Conservation (phyloP, 1,284 basidiomycete genomes). For the Peniophora sp. region DNA sequence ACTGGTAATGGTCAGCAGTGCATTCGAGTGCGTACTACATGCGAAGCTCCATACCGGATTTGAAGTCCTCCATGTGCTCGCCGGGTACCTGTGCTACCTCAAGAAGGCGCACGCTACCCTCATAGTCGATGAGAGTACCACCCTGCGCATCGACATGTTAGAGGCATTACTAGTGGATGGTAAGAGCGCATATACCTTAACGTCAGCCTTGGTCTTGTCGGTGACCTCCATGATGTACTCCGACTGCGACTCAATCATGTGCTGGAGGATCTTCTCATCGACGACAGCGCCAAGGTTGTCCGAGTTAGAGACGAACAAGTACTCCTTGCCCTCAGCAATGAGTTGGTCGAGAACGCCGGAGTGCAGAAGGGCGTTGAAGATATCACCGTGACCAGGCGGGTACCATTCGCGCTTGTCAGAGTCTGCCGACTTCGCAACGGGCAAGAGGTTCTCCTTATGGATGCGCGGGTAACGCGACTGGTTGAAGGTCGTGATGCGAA, state of each 20-base stretch:
- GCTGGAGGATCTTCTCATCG: conserved; percentile 75
- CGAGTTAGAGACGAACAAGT: conserved; percentile 96
- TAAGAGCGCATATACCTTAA: conserved; percentile 50
- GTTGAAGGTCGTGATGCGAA: conserved; percentile 90
- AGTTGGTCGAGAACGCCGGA: conserved; percentile 92
- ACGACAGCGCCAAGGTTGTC: conserved; percentile 95
- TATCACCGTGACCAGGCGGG: conserved; percentile 93
- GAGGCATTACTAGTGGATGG: not conserved
- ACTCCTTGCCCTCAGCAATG: conserved; percentile 89
- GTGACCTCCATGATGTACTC: conserved; percentile 99
- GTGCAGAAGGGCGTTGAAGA: conserved; percentile 86
- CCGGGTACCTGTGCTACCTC: conserved; percentile 96
- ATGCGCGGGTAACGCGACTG: conserved; percentile 95
- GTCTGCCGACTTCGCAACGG: conserved; percentile 73
- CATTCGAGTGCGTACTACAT: not conserved
- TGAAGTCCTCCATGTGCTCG: conserved; percentile 96
- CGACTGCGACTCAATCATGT: conserved; percentile 83
- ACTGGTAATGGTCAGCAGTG: conserved; percentile 21
- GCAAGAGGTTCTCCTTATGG: conserved; percentile 85
- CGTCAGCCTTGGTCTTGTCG: conserved; percentile 99
- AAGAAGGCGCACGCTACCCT: conserved; percentile 84
- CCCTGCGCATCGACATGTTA: conserved; percentile 35
- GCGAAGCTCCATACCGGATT: conserved; percentile 44
- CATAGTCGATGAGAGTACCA: conserved; percentile 93
- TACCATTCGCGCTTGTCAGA: conserved; percentile 94